Base-by-base conservation (phyloP, 1,284 basidiomycete genomes). In the Cystobasidiaceae sp. region DNA sequence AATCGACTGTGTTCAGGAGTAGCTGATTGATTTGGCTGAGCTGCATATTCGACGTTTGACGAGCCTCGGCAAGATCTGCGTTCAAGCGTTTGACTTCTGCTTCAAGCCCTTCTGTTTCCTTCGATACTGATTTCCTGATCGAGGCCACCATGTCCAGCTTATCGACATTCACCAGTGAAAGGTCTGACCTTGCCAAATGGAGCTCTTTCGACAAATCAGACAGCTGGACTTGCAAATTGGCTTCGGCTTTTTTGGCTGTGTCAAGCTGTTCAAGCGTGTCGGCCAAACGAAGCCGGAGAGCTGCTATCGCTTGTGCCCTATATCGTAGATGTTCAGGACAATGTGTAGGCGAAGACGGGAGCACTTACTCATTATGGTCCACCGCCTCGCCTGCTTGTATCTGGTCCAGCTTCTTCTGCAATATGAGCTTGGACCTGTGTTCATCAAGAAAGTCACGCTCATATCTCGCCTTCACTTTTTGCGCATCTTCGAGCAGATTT, bases 21-120 rank as follows among this genome's bases (percentile, higher is more conserved):
- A 97, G 80, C 4, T 78, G 71, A 48, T 72, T 75, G 52, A 77
- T 73, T 65, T 75, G 74, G 71, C 93, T 92, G 74, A 93, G 85
- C 76, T 94, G 90, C 86, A 93, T 89, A 72, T 86, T 83, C 75
- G 88, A 89, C 81, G 90, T 92, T 71, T 94, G 91, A 44, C 80
- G 79, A 2, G 90, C 80, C 27, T 87, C 85, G 65, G 82, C 84
- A 73, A 91, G 82, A 71, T 89, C 84, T 49, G 82, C 82, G 72
- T 82, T 84, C 41, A 93, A 77, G 30, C 81, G 80, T 41, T 82
- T 80, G 43, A 89, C 78, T 68, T 91, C 85, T 2, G 79, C 79
- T 72, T 89, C 87, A 15, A 94, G 81, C 21, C 80, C 83, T 11
- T 82, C 81, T 77, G 91, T 92, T 76, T 97, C 93, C 72, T 88